Evolutionary conservation across 805 yeast genomes (phyloP).

Genomic region (Candida dajiaensis): DNA sequence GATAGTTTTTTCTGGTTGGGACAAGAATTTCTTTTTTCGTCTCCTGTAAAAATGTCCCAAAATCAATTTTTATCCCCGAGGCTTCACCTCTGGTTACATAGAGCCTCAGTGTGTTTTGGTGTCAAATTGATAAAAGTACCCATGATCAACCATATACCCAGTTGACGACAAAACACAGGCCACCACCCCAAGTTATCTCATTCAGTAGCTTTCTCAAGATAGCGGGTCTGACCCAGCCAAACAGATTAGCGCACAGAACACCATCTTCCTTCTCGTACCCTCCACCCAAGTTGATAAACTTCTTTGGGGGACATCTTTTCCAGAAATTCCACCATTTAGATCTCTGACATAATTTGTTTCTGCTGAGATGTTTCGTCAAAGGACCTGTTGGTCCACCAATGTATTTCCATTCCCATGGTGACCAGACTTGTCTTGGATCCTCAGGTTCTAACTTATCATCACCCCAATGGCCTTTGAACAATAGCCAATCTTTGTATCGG

Average conservation of each 20-base stretch:
- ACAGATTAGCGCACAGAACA: slow-evolving; percentile 64
- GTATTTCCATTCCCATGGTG: slow-evolving; percentile 83
- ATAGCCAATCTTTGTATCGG: slow-evolving; percentile 55
- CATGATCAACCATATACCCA: slow-evolving; percentile 36
- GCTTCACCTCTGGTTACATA: no score
- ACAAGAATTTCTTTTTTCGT: no score
- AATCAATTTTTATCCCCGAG: no score
- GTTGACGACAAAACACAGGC: slow-evolving; percentile 49
- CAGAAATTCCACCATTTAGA: slow-evolving; percentile 91
- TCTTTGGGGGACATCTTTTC: slow-evolving; percentile 75
- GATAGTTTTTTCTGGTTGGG: no score
- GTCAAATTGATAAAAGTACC: no score
- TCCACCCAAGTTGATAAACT: slow-evolving; percentile 70
- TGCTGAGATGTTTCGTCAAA: slow-evolving; percentile 61
- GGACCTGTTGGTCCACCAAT: slow-evolving; percentile 96
- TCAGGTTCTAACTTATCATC: slow-evolving; percentile 57
- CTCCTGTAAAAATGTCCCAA: no score
- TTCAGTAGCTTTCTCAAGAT: slow-evolving; percentile 45
- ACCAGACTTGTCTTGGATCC: slow-evolving; percentile 82
- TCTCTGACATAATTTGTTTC: slow-evolving; percentile 74
- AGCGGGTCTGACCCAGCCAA: slow-evolving; percentile 46
- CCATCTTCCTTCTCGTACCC: slow-evolving; percentile 88
- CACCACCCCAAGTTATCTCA: slow-evolving; percentile 56
- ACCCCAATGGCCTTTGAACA: slow-evolving; percentile 86
- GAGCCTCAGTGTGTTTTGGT: no score